Evolutionary conservation across 2,329 filamentous ascomycete genomes (phyloP), one percentile per base, ranked within the genome.

Genomic region (Parafenestella ontariensis): DNA sequence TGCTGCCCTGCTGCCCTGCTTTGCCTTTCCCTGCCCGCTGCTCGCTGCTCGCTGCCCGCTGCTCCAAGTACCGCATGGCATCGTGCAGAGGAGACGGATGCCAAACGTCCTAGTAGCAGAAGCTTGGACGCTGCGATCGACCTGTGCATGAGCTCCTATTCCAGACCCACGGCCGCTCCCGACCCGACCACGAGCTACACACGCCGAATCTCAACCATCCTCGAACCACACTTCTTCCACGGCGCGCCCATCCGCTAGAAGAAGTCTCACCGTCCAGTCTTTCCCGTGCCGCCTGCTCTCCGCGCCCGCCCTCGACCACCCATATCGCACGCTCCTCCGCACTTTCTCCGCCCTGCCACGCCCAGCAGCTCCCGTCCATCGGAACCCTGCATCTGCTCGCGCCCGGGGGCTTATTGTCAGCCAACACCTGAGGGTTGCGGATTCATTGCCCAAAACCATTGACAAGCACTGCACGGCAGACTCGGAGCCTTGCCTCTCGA

Each of bases 311-410:
- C 50, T 53, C 44, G 59, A 34, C 57, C 57, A 55, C 40, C 47
- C 55, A 56, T 34, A 50, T 49, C 53, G 59, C 59, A 59, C 57
- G 53, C 53, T 52, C 48, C 49, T 59, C 56, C 56, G 46, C 59
- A 36, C 37, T 39, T 46, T 34, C 56, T 52, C 56, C 58, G 49
- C 58, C 23, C 28, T 2, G 28, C 40, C 52, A 43, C 49, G 18
- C 36, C 43, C 42, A 42, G 37, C n/a, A 41, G 54, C 53, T 39
- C 36, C 49, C 41, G 6, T 37, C 39, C 34, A 21, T 28, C 49
- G 49, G 56, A 52, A 44, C 52, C 58, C 56, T 61, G 56, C 47
- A 48, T 44, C 52, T 15, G 51, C 28, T 33, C 34, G 23, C 44
- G 15, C 1, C 21, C 37, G 49, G 24, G 44, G 44, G 45, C 56